Evolutionary conservation across 2,329 filamentous ascomycete species (phyloP), one percentile per base, ranked within the genome.

Genomic region (Paraphaeosphaeria sporulosa): DNA sequence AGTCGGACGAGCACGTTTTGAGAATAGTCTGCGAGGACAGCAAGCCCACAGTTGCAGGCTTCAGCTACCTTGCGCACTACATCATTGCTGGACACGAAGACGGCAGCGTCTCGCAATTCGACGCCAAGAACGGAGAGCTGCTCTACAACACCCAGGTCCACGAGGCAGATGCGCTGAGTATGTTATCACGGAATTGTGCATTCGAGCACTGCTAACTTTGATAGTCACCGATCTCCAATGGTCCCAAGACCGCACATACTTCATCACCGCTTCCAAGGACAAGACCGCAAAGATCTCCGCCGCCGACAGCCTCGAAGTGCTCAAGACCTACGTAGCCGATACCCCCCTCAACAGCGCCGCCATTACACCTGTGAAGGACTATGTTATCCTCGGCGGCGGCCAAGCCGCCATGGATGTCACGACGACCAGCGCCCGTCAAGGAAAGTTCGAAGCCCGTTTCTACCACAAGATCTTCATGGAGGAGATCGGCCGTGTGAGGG

Each of bases 401-500:
- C 95, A 99, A 83, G 95, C 94, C 67, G 95, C 95, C 77, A 97
- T 97, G 93, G 94, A 98, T 77, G 95, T 99, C 81, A 99, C 95
- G 60, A 96, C 92, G 57, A 98, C 95, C 54, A 90, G 90, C 36
- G 90, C 93, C 52, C 89, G 95, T 69, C 95, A 99, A 85, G 95
- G 95, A 83, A 98, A 98, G 84, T 99, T 99, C 85, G 95, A 99
- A 82, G 95, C 95, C 47, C 90, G 95, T 68, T 99, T 99, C 87
- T 99, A 97, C 86, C 95, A 99, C 89, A 98, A 96, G 87, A 90
- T 99, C 79, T 98, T 99, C 79, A 93, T 97, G 82, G 94, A 99
- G 81, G 95, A 99, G 85, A 94, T 98, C 75, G 95, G 95, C 71
- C 90, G 95, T 85, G 95, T 99, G 67, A 88, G 93, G 77, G 95